These are phyloP conservation scores for Fusarium mangiferae DNA, from an alignment of 2,329 filamentous ascomycete genomes.

Conservation along the genomic window DNA sequence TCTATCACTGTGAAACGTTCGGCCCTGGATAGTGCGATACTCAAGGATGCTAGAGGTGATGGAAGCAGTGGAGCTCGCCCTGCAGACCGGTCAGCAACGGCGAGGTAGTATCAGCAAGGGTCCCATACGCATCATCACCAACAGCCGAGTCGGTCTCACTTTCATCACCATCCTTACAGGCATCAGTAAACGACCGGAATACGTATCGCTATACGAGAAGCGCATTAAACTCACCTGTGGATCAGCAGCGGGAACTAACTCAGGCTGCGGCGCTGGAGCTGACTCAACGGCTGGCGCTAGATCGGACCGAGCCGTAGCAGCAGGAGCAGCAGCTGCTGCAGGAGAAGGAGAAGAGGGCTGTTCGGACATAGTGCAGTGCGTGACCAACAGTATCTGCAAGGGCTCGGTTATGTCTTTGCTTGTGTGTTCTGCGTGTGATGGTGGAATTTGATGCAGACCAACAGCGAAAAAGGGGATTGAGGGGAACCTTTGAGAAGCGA, in stretches of 20 bases:
- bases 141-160: constrained; percentile 26
- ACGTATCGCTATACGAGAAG: not conserved
- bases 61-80: constrained; percentile 40
- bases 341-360: not conserved
- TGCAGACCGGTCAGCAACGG: constrained; percentile 4
- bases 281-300: constrained; percentile 19
- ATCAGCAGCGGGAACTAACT: constrained; percentile 32
- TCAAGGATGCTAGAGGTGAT: constrained; percentile 38
- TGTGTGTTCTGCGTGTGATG: not conserved
- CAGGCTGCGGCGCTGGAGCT: constrained; percentile 23
- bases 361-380: constrained; percentile 7
- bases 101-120: not conserved
- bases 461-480: not conserved
- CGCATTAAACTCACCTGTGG: constrained; percentile 12
- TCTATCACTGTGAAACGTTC: constrained; percentile 39
- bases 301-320: constrained; percentile 22
- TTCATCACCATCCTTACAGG: constrained; percentile 20
- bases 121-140: constrained; percentile 25
- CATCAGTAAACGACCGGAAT: not conserved
- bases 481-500: not conserved
- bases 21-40: constrained; percentile 38
- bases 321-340: not conserved
- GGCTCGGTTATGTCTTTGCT: not conserved
- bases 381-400: not conserved
- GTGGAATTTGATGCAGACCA: not conserved